These are phyloP conservation scores for Lactifluus piperatus DNA, from an alignment of 768 basidiomycete species.

Conservation along the genomic window DNA sequence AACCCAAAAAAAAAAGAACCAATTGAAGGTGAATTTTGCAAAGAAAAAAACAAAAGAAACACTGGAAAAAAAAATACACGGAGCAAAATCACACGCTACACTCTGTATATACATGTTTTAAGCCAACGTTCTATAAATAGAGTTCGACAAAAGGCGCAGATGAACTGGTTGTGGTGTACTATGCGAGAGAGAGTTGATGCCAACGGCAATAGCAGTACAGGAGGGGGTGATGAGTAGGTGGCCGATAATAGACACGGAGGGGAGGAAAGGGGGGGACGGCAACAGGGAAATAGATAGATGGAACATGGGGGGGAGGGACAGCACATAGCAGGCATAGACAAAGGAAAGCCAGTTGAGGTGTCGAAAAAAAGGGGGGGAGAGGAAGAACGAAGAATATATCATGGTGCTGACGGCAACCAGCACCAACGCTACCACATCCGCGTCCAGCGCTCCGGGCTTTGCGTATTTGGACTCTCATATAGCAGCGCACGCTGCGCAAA, in stretches of 20 bases:
- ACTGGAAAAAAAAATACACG: background rate
- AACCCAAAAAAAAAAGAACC: background rate
- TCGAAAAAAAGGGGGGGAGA: background rate
- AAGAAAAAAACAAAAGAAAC: background rate
- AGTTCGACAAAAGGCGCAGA: background rate
- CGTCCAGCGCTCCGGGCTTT: conserved; percentile 47
- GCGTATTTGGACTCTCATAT: conserved; percentile 65
- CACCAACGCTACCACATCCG: conserved; percentile 22
- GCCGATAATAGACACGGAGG: background rate
- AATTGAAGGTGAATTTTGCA: background rate
- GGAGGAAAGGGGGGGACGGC: background rate
- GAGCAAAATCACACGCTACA: background rate
- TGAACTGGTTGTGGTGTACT: background rate
- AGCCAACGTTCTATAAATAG: background rate
- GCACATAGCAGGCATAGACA: background rate
- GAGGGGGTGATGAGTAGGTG: background rate
- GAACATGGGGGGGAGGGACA: background rate
- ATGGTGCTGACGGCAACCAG: background rate
- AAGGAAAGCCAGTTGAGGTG: background rate
- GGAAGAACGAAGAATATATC: background rate
- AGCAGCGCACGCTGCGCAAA: conserved; percentile 52
- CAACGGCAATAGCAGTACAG: conserved; percentile 12
- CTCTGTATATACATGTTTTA: background rate
- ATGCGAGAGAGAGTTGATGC: background rate
- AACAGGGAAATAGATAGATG: background rate